phyloP scores from a whole-genome alignment of 2,329 filamentous ascomycete species.

The Diplodia seriata region DNA sequence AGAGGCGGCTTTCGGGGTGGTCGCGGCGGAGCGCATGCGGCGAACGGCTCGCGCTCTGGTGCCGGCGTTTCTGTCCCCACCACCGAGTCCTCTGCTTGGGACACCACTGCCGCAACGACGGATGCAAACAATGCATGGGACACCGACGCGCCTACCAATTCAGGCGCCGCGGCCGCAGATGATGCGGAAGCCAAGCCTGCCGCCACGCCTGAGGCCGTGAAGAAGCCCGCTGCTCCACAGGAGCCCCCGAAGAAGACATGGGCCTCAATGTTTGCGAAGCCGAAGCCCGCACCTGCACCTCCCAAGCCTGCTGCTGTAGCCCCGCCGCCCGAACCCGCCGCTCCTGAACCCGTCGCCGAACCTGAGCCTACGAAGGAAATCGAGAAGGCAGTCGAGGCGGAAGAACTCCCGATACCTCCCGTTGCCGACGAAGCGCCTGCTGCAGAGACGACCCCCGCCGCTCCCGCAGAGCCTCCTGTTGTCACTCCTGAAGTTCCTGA shows the following conservation, averaged over 20 bases:
- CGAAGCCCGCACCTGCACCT: conserved; percentile 56
- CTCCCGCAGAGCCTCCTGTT: conserved; percentile 39
- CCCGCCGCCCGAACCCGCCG: conserved; percentile 48
- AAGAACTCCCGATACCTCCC: conserved; percentile 50
- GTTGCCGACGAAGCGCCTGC: conserved; percentile 47
- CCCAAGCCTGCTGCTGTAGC: conserved; percentile 47
- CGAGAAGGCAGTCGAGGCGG: conserved; percentile 46
- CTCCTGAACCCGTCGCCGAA: conserved; percentile 42
- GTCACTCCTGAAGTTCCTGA: conserved; percentile 53
- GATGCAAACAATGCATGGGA: conserved; percentile 40
- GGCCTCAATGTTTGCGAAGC: conserved; percentile 60
- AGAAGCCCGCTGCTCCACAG: conserved; percentile 45
- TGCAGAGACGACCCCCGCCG: conserved; percentile 33
- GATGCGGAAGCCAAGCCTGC: conserved; percentile 41
- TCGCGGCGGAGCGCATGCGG: conserved; percentile 66
- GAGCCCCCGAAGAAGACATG: conserved; percentile 58
- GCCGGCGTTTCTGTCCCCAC: conserved; percentile 68
- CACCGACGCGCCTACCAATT: conserved; percentile 36
- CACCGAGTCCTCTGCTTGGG: conserved; percentile 72
- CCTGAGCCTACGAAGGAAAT: conserved; percentile 49
- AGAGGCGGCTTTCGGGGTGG: conserved; percentile 61
- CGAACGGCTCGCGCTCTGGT: conserved; percentile 65
- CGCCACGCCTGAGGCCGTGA: conserved; percentile 44
- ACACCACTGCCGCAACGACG: conserved; percentile 45
- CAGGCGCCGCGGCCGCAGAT: conserved; percentile 47